Percentiles rank a stretch among this genome's conserved stretches.
phyloP scores from a whole-genome alignment of 2,329 filamentous ascomycete species.

The Aspergillus sp. region DNA sequence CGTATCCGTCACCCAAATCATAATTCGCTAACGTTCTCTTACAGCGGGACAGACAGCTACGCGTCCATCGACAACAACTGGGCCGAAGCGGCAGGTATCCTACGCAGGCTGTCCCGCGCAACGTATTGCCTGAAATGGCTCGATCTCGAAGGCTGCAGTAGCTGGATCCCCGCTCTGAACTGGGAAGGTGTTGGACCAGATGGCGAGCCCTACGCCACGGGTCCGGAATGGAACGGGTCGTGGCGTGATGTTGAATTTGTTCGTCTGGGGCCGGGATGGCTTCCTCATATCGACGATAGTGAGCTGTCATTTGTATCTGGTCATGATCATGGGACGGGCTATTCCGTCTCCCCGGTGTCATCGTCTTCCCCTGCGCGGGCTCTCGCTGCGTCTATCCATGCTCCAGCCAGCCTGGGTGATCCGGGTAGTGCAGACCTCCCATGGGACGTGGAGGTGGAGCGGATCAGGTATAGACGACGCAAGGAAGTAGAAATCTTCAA shows the following conservation, averaged over 20 bases:
- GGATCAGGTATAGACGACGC: constrained; percentile 26
- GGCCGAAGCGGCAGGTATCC: constrained; percentile 54
- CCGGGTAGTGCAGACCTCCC: constrained; percentile 9
- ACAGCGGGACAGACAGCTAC: constrained; percentile 54
- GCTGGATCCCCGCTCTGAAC: constrained; percentile 54
- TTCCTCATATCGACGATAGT: constrained; percentile 22
- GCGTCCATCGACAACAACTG: constrained; percentile 53
- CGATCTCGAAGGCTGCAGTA: constrained; percentile 58
- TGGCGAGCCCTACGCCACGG: constrained; percentile 25
- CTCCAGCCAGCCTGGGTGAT: background rate
- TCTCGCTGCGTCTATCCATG: constrained; percentile 22
- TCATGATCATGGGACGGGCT: background rate
- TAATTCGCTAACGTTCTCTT: constrained; percentile 41
- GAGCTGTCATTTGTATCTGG: constrained; percentile 5
- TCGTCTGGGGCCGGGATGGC: constrained; percentile 42
- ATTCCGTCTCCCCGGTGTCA: background rate
- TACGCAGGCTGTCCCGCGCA: constrained; percentile 54
- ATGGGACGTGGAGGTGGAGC: constrained; percentile 34
- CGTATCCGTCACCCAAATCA: constrained; percentile 41
- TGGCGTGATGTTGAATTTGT: constrained; percentile 46
- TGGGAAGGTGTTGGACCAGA: constrained; percentile 36
- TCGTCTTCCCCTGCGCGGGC: constrained; percentile 8
- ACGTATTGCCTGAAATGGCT: constrained; percentile 61
- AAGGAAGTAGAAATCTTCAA: constrained; percentile 32
- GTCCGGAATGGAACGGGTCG: constrained; percentile 45